Conservation (phyloP, 2,329 filamentous ascomycete species). For the Clonostachys solani region DNA sequence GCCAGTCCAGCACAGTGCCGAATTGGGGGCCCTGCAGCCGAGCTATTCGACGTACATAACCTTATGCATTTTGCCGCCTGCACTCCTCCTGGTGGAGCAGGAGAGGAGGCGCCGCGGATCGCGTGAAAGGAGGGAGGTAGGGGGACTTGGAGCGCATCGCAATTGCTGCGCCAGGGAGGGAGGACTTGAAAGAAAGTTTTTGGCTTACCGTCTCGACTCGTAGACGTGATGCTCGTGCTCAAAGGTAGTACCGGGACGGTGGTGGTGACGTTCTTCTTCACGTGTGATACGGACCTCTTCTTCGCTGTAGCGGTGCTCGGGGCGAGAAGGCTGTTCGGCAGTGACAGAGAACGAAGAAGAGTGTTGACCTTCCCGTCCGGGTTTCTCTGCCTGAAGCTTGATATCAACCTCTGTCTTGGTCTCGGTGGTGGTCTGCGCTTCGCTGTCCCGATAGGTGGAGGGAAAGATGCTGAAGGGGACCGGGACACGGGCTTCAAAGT, state of each 20-base stretch:
- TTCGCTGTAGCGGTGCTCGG: conserved; percentile 63
- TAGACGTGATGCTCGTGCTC: conserved; percentile 40
- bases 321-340: conserved; percentile 58
- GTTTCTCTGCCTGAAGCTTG: conserved; percentile 72
- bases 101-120: not conserved
- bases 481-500: conserved; percentile 99
- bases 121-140: not conserved
- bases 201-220: conserved; percentile 3
- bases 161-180: too few species aligned
- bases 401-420: conserved; percentile 77
- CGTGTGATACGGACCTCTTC: conserved; percentile 81
- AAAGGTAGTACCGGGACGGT: conserved; percentile 57
- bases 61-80: not conserved
- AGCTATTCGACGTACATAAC: too few species aligned
- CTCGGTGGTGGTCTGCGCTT: conserved; percentile 39
- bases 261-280: conserved; percentile 67
- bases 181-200: not conserved
- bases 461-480: conserved; percentile 99
- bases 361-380: conserved; percentile 97
- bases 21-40: too few species aligned
- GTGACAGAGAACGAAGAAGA: conserved; percentile 63
- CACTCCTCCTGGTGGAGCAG: not conserved
- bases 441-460: conserved; percentile 79
- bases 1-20: too few species aligned
- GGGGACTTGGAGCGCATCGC: too few species aligned